Evolutionary conservation across 202 grass and related monocot species (phyloP).

Genomic region (Musa balbisiana): DNA sequence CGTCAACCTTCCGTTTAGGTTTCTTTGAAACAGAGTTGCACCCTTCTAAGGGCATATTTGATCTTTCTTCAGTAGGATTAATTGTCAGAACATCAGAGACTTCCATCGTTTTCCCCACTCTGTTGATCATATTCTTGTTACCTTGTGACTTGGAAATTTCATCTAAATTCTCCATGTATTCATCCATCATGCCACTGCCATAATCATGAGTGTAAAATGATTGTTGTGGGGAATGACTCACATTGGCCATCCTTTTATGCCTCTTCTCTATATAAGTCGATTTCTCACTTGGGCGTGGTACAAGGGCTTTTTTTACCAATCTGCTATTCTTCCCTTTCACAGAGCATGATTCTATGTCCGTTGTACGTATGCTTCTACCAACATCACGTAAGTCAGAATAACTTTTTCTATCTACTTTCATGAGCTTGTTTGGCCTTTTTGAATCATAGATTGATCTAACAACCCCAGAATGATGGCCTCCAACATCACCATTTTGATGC

Average conservation of each 20-base stretch:
- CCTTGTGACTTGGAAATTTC: conserved; percentile 31
- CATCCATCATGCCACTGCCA: conserved; percentile 36
- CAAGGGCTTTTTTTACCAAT: conserved; percentile 35
- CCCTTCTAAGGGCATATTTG: conserved; percentile 28
- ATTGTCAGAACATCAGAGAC: conserved; percentile 32
- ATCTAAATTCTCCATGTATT: conserved; percentile 34
- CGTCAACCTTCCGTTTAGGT: conserved; percentile 50
- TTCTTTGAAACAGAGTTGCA: conserved; percentile 56
- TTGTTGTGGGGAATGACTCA: conserved; percentile 14
- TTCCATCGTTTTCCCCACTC: conserved; percentile 28
- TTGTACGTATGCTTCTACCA: neutral
- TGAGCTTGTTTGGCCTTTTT: conserved; percentile 41
- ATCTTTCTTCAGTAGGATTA: conserved; percentile 33
- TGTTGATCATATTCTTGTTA: conserved; percentile 29
- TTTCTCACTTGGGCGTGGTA: conserved; percentile 35
- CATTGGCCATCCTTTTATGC: conserved; percentile 41
- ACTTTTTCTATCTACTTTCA: conserved; percentile 36
- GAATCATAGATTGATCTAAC: conserved; percentile 32
- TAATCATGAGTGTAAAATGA: conserved; percentile 19
- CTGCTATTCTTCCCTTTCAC: conserved; percentile 47
- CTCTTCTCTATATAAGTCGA: conserved; percentile 38
- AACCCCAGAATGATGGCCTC: conserved; percentile 16
- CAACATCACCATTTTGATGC: neutral
- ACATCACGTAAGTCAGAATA: conserved; percentile 37
- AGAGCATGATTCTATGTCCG: conserved; percentile 43